phyloP scores from a whole-genome alignment of 2,329 filamentous ascomycete species.

The Penicillium freii region DNA sequence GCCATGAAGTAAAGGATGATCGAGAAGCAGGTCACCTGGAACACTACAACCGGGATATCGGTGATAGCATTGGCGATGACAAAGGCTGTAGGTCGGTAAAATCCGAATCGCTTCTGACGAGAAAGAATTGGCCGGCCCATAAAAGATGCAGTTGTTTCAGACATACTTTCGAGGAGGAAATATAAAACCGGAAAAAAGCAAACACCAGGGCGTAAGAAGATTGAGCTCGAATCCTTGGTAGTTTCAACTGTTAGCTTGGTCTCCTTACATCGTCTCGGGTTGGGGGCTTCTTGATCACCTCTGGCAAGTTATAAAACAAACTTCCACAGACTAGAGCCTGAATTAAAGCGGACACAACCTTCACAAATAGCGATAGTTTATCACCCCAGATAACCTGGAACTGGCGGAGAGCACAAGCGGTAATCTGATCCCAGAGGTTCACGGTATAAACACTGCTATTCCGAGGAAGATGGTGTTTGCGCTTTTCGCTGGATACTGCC shows the following conservation, averaged over 20 bases:
- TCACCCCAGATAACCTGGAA: slow-evolving; percentile 55
- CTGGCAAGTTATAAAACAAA: slow-evolving; percentile 53
- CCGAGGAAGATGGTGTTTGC: slow-evolving; percentile 33
- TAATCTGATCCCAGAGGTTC: slow-evolving; percentile 41
- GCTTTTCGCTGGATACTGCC: slow-evolving; percentile 33
- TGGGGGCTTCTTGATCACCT: slow-evolving; percentile 38
- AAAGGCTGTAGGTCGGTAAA: slow-evolving; percentile 61
- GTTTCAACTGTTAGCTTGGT: neutral
- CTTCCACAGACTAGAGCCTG: slow-evolving; percentile 46
- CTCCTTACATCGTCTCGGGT: neutral
- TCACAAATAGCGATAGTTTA: slow-evolving; percentile 49
- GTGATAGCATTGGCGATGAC: slow-evolving; percentile 57
- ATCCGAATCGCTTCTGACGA: slow-evolving; percentile 67
- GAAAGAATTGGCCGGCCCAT: slow-evolving; percentile 62
- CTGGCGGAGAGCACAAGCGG: slow-evolving; percentile 47
- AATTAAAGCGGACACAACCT: slow-evolving; percentile 42
- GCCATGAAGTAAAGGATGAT: slow-evolving; percentile 62
- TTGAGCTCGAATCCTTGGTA: slow-evolving; percentile 36
- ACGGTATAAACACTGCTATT: slow-evolving; percentile 33
- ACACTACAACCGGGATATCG: slow-evolving; percentile 55
- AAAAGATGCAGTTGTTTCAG: slow-evolving; percentile 60
- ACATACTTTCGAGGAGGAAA: slow-evolving; percentile 58
- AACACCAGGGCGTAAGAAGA: slow-evolving; percentile 58
- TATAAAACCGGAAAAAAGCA: slow-evolving; percentile 62
- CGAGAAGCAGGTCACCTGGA: slow-evolving; percentile 58